Conservation (phyloP, 2,329 filamentous ascomycete genomes). For the Diaporthe sp. region DNA sequence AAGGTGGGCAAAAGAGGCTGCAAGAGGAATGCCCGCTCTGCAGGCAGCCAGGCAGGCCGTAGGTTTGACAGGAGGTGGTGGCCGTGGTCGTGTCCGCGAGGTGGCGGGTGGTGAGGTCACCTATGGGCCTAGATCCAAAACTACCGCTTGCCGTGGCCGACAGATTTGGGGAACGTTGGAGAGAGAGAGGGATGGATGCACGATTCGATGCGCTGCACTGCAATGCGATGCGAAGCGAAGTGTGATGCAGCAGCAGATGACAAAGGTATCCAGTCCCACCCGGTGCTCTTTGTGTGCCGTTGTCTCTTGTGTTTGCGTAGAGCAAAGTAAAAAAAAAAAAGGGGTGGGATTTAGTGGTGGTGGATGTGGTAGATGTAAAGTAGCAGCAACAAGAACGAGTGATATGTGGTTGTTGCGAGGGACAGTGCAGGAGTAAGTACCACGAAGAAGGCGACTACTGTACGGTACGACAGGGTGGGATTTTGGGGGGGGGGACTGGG, state of each 20-base stretch:
- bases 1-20: neutral
- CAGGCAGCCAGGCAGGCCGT: slow-evolving; percentile 19
- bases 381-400: neutral
- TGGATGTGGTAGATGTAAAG: slow-evolving; percentile 9
- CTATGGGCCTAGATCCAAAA: slow-evolving; percentile 14
- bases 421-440: slow-evolving; percentile 20
- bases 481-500: slow-evolving; percentile 3
- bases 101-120: slow-evolving; percentile 30
- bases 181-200: slow-evolving; percentile 22
- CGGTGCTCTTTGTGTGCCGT: slow-evolving; percentile 7
- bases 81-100: slow-evolving; percentile 1
- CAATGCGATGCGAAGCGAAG: slow-evolving; percentile 9
- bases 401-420: slow-evolving; percentile 7
- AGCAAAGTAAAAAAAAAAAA: neutral
- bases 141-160: slow-evolving; percentile 25
- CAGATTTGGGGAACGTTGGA: slow-evolving; percentile 28
- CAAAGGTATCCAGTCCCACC: neutral
- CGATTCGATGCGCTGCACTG: neutral
- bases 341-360: slow-evolving; percentile 10
- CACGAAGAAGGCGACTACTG: slow-evolving; percentile 13
- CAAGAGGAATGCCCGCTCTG: slow-evolving; percentile 10
- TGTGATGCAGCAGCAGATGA: slow-evolving; percentile 6
- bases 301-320: slow-evolving; percentile 13
- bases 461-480: slow-evolving; percentile 14
- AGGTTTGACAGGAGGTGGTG: neutral